Conservation (phyloP, 768 basidiomycete genomes). For the Collybiopsis confluens region DNA sequence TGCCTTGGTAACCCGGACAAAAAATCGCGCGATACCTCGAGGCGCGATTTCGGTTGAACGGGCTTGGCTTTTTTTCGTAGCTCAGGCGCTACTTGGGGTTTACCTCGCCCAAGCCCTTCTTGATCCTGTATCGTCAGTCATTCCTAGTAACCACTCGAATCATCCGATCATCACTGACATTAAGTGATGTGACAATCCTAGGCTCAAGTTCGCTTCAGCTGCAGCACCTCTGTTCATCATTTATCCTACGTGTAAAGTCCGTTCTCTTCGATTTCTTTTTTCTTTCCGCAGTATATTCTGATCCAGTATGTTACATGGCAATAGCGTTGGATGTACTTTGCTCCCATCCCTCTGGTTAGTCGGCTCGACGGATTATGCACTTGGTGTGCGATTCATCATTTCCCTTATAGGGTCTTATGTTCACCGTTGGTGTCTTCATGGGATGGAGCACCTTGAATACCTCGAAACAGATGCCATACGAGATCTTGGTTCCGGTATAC, state of each 20-base stretch:
- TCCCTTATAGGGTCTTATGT: conserved; percentile 33
- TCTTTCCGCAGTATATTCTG: not conserved
- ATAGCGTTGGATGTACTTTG: conserved; percentile 26
- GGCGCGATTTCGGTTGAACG: conserved; percentile 7
- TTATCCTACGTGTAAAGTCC: conserved; percentile 31
- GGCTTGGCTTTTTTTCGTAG: conserved; percentile 7
- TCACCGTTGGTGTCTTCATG: conserved; percentile 29
- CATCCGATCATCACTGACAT: not conserved
- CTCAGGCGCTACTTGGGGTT: conserved; percentile 5
- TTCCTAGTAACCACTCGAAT: not conserved
- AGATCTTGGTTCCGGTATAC: conserved; percentile 20
- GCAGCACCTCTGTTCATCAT: conserved; percentile 23
- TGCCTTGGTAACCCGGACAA: conserved; percentile 5
- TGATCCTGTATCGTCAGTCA: conserved; percentile 3
- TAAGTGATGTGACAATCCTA: no score
- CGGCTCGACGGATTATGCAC: not conserved
- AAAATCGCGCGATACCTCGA: conserved; percentile 7
- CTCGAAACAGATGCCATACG: conserved; percentile 20
- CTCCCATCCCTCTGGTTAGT: conserved; percentile 25
- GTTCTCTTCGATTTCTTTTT: not conserved
- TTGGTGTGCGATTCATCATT: not conserved
- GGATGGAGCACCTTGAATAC: conserved; percentile 24
- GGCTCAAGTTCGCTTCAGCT: not conserved
- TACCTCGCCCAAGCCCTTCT: conserved; percentile 4
- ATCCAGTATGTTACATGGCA: no score